These are phyloP conservation scores for Candida ponderosae DNA, from an alignment of 805 yeast species.

Conservation along the genomic window DNA sequence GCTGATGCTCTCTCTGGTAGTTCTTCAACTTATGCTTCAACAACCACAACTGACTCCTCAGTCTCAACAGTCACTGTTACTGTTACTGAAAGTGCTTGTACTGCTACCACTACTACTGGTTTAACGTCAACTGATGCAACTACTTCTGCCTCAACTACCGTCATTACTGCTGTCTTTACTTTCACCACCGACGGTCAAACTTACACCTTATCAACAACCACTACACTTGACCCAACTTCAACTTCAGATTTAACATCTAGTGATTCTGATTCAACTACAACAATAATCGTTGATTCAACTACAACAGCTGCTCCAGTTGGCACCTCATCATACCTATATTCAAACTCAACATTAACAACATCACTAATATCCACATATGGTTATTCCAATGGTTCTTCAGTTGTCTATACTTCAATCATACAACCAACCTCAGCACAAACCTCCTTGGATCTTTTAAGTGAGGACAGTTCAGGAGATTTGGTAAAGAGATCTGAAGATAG, in stretches of 20 bases:
- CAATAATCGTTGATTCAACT: not conserved
- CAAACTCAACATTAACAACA: not conserved
- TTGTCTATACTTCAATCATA: no score
- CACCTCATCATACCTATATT: not conserved
- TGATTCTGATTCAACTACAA: conserved; percentile 17
- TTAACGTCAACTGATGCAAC: conserved; percentile 1
- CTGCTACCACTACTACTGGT: conserved; percentile 3
- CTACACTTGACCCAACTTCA: conserved; percentile 18
- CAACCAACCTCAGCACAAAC: no score
- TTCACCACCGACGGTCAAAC: conserved; percentile 17
- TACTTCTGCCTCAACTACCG: not conserved
- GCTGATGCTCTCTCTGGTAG: not conserved
- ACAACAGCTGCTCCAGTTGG: no score
- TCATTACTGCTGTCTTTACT: conserved; percentile 16
- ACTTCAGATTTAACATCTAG: conserved; percentile 14
- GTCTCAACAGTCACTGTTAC: conserved; percentile 18
- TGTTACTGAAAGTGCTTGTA: conserved; percentile 10
- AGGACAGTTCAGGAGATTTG: no score
- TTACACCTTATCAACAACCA: conserved; percentile 15
- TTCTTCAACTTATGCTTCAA: not conserved
- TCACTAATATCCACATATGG: no score
- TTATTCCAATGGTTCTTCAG: no score
- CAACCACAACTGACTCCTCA: conserved; percentile 1
- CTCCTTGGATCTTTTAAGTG: no score
- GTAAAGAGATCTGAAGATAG: no score